These are phyloP conservation scores for Populus tremula DNA, from an alignment of 345 rosid genomes.

Conservation along the genomic window DNA sequence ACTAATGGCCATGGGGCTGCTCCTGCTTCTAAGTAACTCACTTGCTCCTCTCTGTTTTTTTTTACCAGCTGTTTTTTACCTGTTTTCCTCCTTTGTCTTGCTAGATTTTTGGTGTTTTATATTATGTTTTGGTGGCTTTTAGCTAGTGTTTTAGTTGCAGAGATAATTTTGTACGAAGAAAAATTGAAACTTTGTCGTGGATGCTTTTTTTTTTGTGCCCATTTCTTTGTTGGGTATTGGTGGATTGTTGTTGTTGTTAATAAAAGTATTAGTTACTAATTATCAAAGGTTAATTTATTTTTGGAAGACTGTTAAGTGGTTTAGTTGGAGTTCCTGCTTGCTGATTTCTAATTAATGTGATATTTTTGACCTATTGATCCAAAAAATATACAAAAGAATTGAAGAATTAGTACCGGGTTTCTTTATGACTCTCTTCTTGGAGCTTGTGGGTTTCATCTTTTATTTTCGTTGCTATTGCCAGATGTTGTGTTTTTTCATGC, in stretches of 20 bases:
- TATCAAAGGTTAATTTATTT: background rate
- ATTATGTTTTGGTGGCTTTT: background rate
- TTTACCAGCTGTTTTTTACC: background rate
- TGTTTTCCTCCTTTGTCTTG: background rate
- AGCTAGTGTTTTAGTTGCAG: background rate
- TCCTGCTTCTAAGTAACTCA: constrained; percentile 50
- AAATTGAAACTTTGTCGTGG: background rate
- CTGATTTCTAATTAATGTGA: too few species aligned
- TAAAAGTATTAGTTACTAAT: background rate
- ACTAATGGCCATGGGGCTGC: constrained; percentile 33
- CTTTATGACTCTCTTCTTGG: too few species aligned
- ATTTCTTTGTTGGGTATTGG: too few species aligned
- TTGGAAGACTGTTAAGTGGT: background rate
- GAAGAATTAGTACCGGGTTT: too few species aligned
- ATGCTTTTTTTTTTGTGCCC: too few species aligned
- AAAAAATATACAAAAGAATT: too few species aligned
- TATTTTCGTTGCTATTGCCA: background rate
- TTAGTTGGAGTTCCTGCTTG: background rate
- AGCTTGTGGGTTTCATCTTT: background rate
- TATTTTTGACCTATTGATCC: too few species aligned
- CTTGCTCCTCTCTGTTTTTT: background rate
- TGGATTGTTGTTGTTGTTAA: too few species aligned
- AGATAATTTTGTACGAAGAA: background rate
- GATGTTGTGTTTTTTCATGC: background rate
- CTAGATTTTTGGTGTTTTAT: background rate